Evolutionary conservation across 495 filamentous ascomycete genomes (phyloP), one percentile per base, ranked within the genome.

Genomic region (Lindgomyces ingoldianus): DNA sequence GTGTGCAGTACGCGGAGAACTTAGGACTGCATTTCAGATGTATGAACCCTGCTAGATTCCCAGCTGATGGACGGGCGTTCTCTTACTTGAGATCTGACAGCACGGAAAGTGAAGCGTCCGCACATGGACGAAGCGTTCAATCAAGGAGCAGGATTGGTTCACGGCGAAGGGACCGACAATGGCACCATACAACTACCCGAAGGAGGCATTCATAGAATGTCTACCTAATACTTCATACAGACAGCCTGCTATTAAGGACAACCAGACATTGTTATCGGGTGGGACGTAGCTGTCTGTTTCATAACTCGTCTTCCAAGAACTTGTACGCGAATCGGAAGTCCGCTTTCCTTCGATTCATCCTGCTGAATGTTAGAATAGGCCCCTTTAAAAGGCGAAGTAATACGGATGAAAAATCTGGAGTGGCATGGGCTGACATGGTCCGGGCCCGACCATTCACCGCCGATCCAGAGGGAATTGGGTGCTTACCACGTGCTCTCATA

Each of bases 271-370:
- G 24, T 24, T 22, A 25, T 10, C 33, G 36, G 19, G 12, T 6
- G 22, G 33, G 33, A 55, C 29, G 21, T 1, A 22, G 51, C n/a
- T 24, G 30, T 41, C 22, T n/a, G 3, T 3, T 44, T 69, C 54
- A 94, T 81, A 96, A 80, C 71, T 96, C 91, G 75, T 96, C 91
- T 74, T 96, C 92, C 60, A 96, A 81, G 79, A 92, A 98, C 77
- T 96, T 96, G 81, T 98, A 98, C 45, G 90, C 87, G 74, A 98
- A 98, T 77, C 95, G 94, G 80, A 98, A 98, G 74, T 98, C 94
- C 39, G 90, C 91, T 82, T 98, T 98, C 71, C 94, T 81, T 64
- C 94, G 90, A 76, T 98, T 98, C 94, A 98, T 98, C 94, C 94
- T 98, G 73, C 21, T 53, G 52, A n/a, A 60, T 24, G 56, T 69